Conservation (phyloP, 805 yeast genomes). For the Zygosaccharomyces kombuchaensis region DNA sequence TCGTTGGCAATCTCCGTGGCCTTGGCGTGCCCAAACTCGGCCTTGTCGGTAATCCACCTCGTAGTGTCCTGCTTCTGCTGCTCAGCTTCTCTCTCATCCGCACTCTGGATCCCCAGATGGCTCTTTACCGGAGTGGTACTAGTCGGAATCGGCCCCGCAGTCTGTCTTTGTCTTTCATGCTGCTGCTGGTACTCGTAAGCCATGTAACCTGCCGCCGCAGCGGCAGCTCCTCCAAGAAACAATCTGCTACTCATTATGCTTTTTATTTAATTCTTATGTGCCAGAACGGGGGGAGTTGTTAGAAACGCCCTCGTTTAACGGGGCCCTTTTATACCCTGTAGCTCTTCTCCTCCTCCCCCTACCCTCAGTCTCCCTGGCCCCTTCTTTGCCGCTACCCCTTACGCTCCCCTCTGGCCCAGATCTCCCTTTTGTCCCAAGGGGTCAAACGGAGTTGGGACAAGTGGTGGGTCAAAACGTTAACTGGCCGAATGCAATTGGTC, state of each 20-base stretch:
- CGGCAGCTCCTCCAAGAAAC: conserved; percentile 27
- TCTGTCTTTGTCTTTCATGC: conserved; percentile 19
- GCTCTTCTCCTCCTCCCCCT: neutral
- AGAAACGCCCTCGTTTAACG: neutral
- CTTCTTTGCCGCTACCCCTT: conserved; percentile 9
- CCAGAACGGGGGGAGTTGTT: no score
- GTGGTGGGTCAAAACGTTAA: neutral
- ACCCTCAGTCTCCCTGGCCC: neutral
- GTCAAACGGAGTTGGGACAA: neutral
- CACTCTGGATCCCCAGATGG: neutral
- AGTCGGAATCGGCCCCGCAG: conserved; percentile 9
- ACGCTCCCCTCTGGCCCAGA: conserved; percentile 2
- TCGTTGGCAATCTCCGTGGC: conserved; percentile 10
- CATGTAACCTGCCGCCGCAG: conserved; percentile 26
- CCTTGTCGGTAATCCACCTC: conserved; percentile 13
- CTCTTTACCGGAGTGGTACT: neutral
- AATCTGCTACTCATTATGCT: conserved; percentile 23
- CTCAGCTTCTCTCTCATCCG: conserved; percentile 7
- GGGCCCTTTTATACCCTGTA: neutral
- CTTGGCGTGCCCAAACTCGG: conserved; percentile 8
- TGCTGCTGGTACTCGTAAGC: conserved; percentile 25
- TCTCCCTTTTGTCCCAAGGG: conserved; percentile 7
- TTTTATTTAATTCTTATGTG: no score
- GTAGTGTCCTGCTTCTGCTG: conserved; percentile 10
- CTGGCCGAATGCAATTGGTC: neutral